Evolutionary conservation across 139 green algal species (phyloP), one percentile per base, ranked within the genome.

Genomic region (Protoeuglena noctilucae): DNA sequence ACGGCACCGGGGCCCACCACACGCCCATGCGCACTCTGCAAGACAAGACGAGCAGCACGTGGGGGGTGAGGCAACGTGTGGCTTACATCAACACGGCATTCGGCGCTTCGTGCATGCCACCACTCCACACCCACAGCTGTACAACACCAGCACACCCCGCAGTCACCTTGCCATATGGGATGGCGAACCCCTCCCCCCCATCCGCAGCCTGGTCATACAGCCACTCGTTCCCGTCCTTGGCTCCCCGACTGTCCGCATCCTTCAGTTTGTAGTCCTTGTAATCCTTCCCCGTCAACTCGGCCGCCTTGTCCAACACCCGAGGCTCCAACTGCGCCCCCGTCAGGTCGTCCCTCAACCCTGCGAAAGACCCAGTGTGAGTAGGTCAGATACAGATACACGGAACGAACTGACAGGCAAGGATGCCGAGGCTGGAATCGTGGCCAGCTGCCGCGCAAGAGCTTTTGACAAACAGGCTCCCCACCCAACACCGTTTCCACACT

Each of bases 321-420:
- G 65, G 65, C 43, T 22, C 28, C 14, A 30, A 28, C 0, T 63
- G 31, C 0, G 71, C 61, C 1, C 86, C 87, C 4, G 80, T 82
- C 64, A 95, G 76, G 66, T 95, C 87, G 1, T 63, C 40, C 45
- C 75, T 79, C 68, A 96, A 80, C 47, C 88, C 84, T 3, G 74
- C 78, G 21, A 94, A 70, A 0, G 66, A 70, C 48, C n/a, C n/a
- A n/a, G n/a, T n/a, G n/a, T 64, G 63, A n/a, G n/a, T n/a, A n/a
- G n/a, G n/a, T n/a, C n/a, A n/a, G n/a, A n/a, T n/a, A n/a, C n/a
- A n/a, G n/a, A n/a, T n/a, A n/a, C n/a, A n/a, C n/a, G n/a, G n/a
- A n/a, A n/a, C n/a, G n/a, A n/a, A n/a, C n/a, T n/a, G n/a, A n/a
- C n/a, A n/a, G n/a, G n/a, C n/a, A n/a, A n/a, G n/a, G n/a, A n/a